Evolutionary conservation across 495 filamentous ascomycete genomes (phyloP).

Genomic region (Penicillium angulare): DNA sequence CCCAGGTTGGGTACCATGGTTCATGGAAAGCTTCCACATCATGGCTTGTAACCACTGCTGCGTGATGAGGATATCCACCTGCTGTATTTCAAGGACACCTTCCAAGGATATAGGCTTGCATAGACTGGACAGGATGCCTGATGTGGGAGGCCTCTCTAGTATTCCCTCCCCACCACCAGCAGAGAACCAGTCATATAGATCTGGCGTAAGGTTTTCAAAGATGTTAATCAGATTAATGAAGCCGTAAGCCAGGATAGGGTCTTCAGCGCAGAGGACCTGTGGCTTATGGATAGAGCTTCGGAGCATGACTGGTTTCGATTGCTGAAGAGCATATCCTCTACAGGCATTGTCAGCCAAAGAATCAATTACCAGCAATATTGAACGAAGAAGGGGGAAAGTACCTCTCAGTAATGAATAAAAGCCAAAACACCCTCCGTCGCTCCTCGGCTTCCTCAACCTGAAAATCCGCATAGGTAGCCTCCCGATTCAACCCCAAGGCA

Average conservation of each 20-base stretch:
- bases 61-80: constrained; percentile 60
- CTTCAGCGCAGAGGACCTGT: constrained; percentile 44
- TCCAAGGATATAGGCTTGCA: constrained; percentile 39
- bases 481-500: constrained; percentile 58
- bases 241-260: constrained; percentile 47
- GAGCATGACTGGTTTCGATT: constrained; percentile 54
- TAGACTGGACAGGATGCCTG: constrained; percentile 39
- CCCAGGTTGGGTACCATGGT: constrained; percentile 47
- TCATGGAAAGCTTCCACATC: constrained; percentile 61
- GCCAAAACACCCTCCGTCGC: constrained; percentile 61
- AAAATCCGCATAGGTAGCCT: constrained; percentile 48
- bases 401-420: constrained; percentile 62
- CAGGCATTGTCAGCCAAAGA: not conserved
- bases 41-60: constrained; percentile 62
- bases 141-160: constrained; percentile 36
- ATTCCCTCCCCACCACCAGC: constrained; percentile 38
- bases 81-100: constrained; percentile 54
- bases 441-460: constrained; percentile 48
- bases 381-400: constrained; percentile 9
- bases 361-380: not conserved
- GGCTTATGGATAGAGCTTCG: constrained; percentile 49
- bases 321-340: constrained; percentile 50
- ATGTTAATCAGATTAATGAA: constrained; percentile 56
- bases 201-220: constrained; percentile 46
- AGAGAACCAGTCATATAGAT: constrained; percentile 44